Conservation (phyloP, 768 basidiomycete genomes). For the Amanita muscaria region DNA sequence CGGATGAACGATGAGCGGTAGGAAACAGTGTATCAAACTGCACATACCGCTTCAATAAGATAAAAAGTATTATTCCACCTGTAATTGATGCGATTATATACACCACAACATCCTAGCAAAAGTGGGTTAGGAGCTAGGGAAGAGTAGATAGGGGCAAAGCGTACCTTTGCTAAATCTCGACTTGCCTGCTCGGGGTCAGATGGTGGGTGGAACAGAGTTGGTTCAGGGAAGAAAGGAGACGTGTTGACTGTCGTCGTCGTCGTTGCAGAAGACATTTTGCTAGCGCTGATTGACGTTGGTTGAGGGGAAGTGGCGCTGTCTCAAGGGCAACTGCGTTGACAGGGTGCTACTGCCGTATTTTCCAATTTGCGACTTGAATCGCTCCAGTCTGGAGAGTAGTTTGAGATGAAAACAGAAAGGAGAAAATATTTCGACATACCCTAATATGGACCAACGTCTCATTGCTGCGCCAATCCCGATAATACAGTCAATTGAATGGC, state of each 20-base stretch:
- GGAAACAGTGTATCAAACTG: not conserved
- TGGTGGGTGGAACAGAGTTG: slow-evolving; percentile 11
- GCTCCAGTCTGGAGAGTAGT: too few species aligned
- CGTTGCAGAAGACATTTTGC: too few species aligned
- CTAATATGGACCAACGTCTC: too few species aligned
- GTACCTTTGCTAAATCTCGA: slow-evolving; percentile 18
- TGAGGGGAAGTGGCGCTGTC: too few species aligned
- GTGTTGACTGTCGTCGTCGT: slow-evolving; percentile 10
- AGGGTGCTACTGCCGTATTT: too few species aligned
- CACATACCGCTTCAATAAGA: not conserved
- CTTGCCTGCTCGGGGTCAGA: slow-evolving; percentile 2
- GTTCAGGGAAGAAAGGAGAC: slow-evolving; percentile 21
- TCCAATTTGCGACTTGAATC: too few species aligned
- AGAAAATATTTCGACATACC: too few species aligned
- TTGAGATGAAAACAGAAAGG: too few species aligned
- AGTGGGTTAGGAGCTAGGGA: not conserved
- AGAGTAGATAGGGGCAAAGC: not conserved
- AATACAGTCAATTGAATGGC: too few species aligned
- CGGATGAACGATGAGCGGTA: not conserved
- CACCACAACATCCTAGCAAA: not conserved
- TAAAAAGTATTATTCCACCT: not conserved
- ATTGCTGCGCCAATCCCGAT: too few species aligned
- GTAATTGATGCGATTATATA: not conserved
- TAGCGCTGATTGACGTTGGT: too few species aligned
- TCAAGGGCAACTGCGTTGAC: too few species aligned